These are phyloP conservation scores for Epichloe sibirici DNA, from an alignment of 2,329 filamentous ascomycete genomes.

Conservation along the genomic window DNA sequence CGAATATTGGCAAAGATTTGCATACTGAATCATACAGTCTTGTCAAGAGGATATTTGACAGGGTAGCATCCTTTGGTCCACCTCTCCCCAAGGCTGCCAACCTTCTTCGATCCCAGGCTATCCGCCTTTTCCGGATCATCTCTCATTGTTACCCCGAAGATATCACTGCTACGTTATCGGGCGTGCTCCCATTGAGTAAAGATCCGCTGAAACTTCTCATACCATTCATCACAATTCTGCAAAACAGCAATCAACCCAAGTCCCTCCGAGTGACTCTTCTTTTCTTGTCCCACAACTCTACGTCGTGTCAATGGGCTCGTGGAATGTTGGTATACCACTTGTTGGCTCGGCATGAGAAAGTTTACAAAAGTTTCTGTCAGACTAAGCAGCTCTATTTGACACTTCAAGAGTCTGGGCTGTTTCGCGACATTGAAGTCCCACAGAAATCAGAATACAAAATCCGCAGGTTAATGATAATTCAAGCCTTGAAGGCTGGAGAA, in stretches of 20 bases:
- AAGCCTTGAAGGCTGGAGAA: constrained; percentile 17
- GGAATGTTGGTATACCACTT: constrained; percentile 9
- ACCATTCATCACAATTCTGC: background rate
- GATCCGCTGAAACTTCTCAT: constrained; percentile 10
- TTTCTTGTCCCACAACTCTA: constrained; percentile 6
- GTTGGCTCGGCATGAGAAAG: constrained; percentile 4
- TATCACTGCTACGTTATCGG: constrained; percentile 11
- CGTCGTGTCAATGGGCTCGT: constrained; percentile 6
- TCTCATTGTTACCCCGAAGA: constrained; percentile 9
- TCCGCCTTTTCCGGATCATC: constrained; percentile 14
- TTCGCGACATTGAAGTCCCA: constrained; percentile 9
- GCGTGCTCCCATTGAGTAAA: constrained; percentile 11
- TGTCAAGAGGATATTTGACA: constrained; percentile 10
- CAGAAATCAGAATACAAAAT: constrained; percentile 15
- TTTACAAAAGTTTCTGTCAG: constrained; percentile 3
- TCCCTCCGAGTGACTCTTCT: constrained; percentile 6
- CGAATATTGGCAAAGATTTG: background rate
- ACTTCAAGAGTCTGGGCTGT: constrained; percentile 19
- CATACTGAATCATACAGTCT: constrained; percentile 2
- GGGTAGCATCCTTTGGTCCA: constrained; percentile 8
- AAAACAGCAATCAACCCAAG: constrained; percentile 4
- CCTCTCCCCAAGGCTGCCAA: constrained; percentile 6
- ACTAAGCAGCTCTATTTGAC: constrained; percentile 16
- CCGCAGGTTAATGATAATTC: constrained; percentile 15
- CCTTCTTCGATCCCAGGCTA: constrained; percentile 9